phyloP scores from a whole-genome alignment of 176 grass and related monocot species.

The Alopecurus myosuroides region DNA sequence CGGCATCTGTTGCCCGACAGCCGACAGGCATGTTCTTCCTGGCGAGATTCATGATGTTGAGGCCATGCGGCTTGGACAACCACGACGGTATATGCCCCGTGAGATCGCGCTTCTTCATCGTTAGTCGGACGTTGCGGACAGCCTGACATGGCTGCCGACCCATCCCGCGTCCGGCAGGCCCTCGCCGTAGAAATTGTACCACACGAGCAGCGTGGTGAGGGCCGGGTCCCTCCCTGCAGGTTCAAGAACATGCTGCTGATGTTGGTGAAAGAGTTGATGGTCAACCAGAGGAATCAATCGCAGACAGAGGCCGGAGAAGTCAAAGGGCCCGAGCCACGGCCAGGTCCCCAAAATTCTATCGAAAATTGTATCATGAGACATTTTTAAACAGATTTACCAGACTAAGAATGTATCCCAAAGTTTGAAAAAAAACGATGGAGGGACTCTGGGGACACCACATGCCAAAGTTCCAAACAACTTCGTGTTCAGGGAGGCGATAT shows the following conservation, averaged over 20 bases:
- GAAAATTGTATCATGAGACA: too few species aligned
- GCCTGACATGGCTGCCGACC: slow-evolving; percentile 13
- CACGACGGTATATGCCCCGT: slow-evolving; percentile 36
- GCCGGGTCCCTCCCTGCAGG: background rate
- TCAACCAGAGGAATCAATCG: slow-evolving; percentile 30
- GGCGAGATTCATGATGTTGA: slow-evolving; percentile 29
- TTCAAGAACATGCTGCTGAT: slow-evolving; percentile 37
- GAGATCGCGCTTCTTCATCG: slow-evolving; percentile 6
- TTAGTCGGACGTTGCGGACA: slow-evolving; percentile 31
- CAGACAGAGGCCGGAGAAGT: slow-evolving; percentile 32
- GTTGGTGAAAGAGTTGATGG: slow-evolving; percentile 28
- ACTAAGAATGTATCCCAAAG: too few species aligned
- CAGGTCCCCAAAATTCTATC: too few species aligned
- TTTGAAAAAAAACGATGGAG: too few species aligned
- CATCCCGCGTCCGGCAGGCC: slow-evolving; percentile 27
- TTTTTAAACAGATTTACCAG: too few species aligned
- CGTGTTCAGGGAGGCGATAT: too few species aligned
- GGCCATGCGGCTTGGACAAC: slow-evolving; percentile 26
- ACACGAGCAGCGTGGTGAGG: slow-evolving; percentile 16
- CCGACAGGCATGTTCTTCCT: slow-evolving; percentile 28
- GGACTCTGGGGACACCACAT: too few species aligned
- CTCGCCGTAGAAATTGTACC: slow-evolving; percentile 41
- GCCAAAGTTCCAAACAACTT: too few species aligned
- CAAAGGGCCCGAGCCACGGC: slow-evolving; percentile 6
- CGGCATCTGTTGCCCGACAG: slow-evolving; percentile 29